phyloP scores from a whole-genome alignment of 768 basidiomycete species.

The Calvatia gigantea region DNA sequence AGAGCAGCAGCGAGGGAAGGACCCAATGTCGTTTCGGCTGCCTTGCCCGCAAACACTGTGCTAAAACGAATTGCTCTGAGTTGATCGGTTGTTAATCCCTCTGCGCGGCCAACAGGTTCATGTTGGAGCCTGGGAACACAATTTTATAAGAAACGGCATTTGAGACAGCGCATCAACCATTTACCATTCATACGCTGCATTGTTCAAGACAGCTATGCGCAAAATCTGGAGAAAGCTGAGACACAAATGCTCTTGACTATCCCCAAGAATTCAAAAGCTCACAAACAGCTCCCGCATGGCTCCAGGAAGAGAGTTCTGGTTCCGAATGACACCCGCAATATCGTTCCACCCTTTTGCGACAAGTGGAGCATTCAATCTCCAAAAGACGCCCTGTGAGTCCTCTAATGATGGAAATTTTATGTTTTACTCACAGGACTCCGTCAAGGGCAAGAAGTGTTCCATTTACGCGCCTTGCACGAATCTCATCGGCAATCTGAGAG shows the following conservation, averaged over 20 bases:
- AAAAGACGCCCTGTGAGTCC: not conserved
- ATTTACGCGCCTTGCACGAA: conserved; percentile 30
- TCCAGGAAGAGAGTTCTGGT: conserved; percentile 42
- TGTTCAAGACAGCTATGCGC: conserved; percentile 46
- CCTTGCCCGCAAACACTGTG: conserved; percentile 29
- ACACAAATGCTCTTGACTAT: not conserved
- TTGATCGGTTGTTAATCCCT: conserved; percentile 52
- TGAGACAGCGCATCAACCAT: too few relatives aligned
- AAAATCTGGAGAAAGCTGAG: conserved; percentile 33
- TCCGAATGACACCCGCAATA: conserved; percentile 45
- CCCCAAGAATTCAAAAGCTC: conserved; percentile 9
- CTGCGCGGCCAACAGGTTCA: conserved; percentile 44
- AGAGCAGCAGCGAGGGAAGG: conserved; percentile 50
- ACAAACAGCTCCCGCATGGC: conserved; percentile 52
- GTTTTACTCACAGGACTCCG: conserved; percentile 29
- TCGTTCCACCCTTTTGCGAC: conserved; percentile 49
- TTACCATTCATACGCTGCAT: conserved; percentile 46
- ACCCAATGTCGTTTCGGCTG: conserved; percentile 33
- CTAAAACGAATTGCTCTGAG: conserved; percentile 52
- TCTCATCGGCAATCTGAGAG: conserved; percentile 32
- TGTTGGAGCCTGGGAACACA: conserved; percentile 41
- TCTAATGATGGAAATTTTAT: not conserved
- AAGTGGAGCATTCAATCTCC: conserved; percentile 24
- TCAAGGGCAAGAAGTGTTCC: conserved; percentile 35
- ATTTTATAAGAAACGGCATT: not conserved